Base-by-base conservation (phyloP, 2,329 filamentous ascomycete genomes). In the Fusarium xyrophilum region DNA sequence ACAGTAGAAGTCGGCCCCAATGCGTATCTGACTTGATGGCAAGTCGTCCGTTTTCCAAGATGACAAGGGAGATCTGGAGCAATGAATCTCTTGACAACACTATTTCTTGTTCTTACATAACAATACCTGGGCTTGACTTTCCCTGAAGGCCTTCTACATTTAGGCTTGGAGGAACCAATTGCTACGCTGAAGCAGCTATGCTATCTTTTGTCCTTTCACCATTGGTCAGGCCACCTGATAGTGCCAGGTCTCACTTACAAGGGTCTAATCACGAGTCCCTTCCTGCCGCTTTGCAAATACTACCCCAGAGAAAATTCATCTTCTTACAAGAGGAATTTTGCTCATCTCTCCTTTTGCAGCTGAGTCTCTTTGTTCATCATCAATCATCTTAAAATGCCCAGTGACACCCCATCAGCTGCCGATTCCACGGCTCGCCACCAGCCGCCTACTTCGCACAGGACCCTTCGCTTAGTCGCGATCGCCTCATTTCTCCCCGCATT, bases 401-500 rank as follows among this genome's bases (percentile, higher is more conserved):
- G 62, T 48, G 58, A 60, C 23, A 55, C 65, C 17, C 60, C 54
- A 28, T 70, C 69, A 39, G 44, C 63, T 17, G 43, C 58, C 23
- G 56, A 52, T 30, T 65, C 70, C 32, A 54, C 40, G 44, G 46
- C 65, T 50, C 59, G 57, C 23, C 59, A 54, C 43, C 64, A 50
- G 23, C 60, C 60, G 51, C 36, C 61, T 23, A 46, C 52, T 42
- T 69, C 67, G 30, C 72, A 72, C 38, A 68, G 39, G 33, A 69
- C 72, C 42, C 72, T 80, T 42, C 80, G 80, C 61, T 72, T 76
- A 54, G 61, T 79, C 58, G 76, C 76, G 53, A 74, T 77, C 63
- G 67, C 74, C 51, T 76, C 75, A 56, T 80, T 81, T 62, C 35
- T 82, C 32, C 80, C 79, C 40, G 79, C 79, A 10, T 78, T 82